Conservation (phyloP, 176 grass and related monocot genomes). For the Cymbopogon citratus region DNA sequence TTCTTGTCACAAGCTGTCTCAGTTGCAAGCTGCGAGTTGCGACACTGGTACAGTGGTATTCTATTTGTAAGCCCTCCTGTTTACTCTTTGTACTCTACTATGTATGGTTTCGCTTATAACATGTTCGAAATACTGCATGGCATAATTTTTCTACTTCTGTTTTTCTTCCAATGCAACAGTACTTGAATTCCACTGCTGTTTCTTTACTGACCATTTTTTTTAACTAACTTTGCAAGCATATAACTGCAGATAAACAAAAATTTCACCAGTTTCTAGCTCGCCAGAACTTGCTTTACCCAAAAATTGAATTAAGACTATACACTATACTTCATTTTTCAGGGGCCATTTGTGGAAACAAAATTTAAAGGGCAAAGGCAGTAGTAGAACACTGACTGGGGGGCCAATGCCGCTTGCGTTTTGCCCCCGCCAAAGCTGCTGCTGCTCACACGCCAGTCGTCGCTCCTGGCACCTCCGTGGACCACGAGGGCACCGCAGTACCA, state of each 20-base stretch:
- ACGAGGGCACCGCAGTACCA: neutral
- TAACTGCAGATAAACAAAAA: too few species aligned
- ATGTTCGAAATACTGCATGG: neutral
- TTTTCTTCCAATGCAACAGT: neutral
- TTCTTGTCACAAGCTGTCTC: neutral
- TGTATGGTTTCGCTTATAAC: neutral
- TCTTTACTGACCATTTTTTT: neutral
- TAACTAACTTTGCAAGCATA: too few species aligned
- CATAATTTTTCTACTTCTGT: neutral
- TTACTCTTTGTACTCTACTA: neutral
- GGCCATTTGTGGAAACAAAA: neutral
- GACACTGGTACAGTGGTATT: constrained; percentile 1
- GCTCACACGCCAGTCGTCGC: neutral
- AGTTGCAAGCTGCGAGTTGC: neutral
- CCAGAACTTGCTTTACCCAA: neutral
- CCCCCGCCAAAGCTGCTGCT: neutral
- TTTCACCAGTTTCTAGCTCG: too few species aligned
- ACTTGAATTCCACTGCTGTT: neutral
- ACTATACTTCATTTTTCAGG: neutral
- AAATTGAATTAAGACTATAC: neutral
- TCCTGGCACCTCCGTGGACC: neutral
- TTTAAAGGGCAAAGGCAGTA: neutral
- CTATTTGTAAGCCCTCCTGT: neutral
- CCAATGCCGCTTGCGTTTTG: too few species aligned
- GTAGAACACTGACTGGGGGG: neutral